Evolutionary conservation across 371 early-diverging fungal species (phyloP).

Genomic region (Rhizopus arrhizus): DNA sequence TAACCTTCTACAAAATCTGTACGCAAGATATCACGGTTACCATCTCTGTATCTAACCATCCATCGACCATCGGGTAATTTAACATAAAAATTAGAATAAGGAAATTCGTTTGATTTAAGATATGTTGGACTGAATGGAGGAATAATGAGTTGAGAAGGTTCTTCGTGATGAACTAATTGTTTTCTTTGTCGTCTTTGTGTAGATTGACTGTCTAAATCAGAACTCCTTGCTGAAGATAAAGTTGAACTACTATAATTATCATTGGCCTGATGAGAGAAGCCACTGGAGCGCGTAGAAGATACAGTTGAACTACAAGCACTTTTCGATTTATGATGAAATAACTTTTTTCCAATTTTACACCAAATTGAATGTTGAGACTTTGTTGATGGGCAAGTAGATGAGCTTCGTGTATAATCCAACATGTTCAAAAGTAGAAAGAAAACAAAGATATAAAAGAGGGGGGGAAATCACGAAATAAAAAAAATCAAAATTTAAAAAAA

Average conservation of each 20-base stretch:
- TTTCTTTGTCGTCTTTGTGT: slow-evolving; percentile 25
- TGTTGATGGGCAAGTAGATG: slow-evolving; percentile 15
- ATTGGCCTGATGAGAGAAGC: slow-evolving; percentile 5
- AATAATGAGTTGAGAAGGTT: slow-evolving; percentile 21
- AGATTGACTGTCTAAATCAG: slow-evolving; percentile 8
- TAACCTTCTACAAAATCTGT: slow-evolving; percentile 50
- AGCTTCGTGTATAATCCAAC: slow-evolving; percentile 9
- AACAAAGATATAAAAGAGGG: neutral
- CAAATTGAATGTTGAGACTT: slow-evolving; percentile 27
- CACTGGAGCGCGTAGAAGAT: neutral
- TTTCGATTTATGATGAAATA: slow-evolving; percentile 13
- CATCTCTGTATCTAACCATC: slow-evolving; percentile 51
- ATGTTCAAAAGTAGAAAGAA: neutral
- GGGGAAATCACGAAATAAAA: neutral
- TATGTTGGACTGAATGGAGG: slow-evolving; percentile 56
- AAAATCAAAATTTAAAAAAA: neutral
- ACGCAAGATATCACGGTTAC: slow-evolving; percentile 48
- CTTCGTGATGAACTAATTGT: slow-evolving; percentile 20
- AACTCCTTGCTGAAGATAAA: slow-evolving; percentile 23
- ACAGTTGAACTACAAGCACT: neutral
- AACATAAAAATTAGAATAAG: slow-evolving; percentile 54
- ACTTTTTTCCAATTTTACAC: slow-evolving; percentile 14
- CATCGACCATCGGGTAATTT: slow-evolving; percentile 50
- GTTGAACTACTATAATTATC: slow-evolving; percentile 21
- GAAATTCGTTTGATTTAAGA: slow-evolving; percentile 44